Evolutionary conservation across 345 rosid species (phyloP).

Genomic region (Euphorbia lathyris): DNA sequence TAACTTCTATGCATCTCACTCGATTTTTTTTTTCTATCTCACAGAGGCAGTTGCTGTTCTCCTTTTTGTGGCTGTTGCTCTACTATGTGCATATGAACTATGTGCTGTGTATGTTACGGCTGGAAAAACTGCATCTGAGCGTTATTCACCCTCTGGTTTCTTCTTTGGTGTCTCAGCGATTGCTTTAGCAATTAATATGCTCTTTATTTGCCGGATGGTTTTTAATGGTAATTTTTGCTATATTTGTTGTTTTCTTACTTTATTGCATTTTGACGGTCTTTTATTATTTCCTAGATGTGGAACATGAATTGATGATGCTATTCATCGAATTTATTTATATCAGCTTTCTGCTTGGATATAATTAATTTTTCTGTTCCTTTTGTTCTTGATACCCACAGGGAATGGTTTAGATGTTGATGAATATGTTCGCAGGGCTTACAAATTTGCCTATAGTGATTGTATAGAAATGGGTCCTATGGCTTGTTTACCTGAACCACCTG

Average conservation of each 20-base stretch:
- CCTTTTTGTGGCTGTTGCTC: conserved; percentile 89
- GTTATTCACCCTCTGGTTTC: conserved; percentile 96
- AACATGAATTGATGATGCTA: conserved; percentile 1
- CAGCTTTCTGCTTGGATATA: background rate
- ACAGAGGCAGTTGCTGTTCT: conserved; percentile 97
- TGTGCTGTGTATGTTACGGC: conserved; percentile 97
- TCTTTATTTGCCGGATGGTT: conserved; percentile 94
- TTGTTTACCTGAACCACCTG: conserved; percentile 94
- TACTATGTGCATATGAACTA: conserved; percentile 94
- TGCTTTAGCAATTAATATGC: conserved; percentile 97
- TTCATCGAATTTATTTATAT: conserved; percentile 7
- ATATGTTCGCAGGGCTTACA: conserved; percentile 94
- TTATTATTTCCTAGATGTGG: conserved; percentile 9
- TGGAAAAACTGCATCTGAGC: conserved; percentile 79
- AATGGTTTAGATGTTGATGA: conserved; percentile 98
- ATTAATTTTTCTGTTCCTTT: background rate
- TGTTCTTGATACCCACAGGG: conserved; percentile 47
- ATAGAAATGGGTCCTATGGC: conserved; percentile 91
- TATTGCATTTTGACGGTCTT: conserved; percentile 11
- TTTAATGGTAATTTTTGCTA: conserved; percentile 75
- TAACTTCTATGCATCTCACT: conserved; percentile 18
- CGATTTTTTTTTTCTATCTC: conserved; percentile 13
- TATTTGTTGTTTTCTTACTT: conserved; percentile 10
- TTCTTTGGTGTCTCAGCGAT: conserved; percentile 98
- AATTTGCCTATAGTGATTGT: conserved; percentile 97